A percentile compares a stretch with the other conserved stretches of the same genome.
Conservation (phyloP, 2,329 filamentous ascomycete species). For the Akanthomyces muscarius region DNA sequence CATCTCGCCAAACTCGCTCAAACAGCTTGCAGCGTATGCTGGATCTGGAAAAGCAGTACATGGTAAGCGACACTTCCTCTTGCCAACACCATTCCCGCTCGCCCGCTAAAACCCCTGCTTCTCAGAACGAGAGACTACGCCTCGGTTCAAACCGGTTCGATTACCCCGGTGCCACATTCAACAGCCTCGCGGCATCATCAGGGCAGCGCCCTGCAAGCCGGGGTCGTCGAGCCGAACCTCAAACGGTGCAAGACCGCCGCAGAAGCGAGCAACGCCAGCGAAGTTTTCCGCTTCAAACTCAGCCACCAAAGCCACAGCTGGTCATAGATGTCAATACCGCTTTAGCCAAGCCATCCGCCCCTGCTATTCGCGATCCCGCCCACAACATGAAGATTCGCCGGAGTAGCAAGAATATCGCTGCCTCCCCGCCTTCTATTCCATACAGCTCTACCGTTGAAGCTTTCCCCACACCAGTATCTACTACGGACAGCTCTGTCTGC, state of each 20-base stretch:
- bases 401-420: background rate
- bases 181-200: background rate
- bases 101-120: background rate
- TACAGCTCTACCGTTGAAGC: constrained; percentile 15
- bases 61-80: constrained; percentile 41
- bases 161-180: background rate
- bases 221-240: constrained; percentile 1
- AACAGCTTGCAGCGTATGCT: constrained; percentile 57
- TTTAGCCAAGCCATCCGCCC: background rate
- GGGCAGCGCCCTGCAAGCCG: constrained; percentile 4
- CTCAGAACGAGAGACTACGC: constrained; percentile 15
- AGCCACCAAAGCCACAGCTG: constrained; percentile 4
- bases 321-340: constrained; percentile 15
- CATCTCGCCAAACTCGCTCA: constrained; percentile 28
- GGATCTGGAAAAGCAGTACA: constrained; percentile 54
- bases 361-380: background rate
- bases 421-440: constrained; percentile 12
- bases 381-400: constrained; percentile 13
- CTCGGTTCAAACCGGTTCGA: background rate
- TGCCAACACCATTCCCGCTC: background rate
- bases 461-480: constrained; percentile 1
- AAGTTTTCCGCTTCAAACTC: constrained; percentile 14
- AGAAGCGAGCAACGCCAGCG: constrained; percentile 6
- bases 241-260: constrained; percentile 13
- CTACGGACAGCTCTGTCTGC: constrained; percentile 42